Evolutionary conservation across 2,329 filamentous ascomycete species (phyloP), one percentile per base, ranked within the genome.

Genomic region (Paecilomyces sp.): DNA sequence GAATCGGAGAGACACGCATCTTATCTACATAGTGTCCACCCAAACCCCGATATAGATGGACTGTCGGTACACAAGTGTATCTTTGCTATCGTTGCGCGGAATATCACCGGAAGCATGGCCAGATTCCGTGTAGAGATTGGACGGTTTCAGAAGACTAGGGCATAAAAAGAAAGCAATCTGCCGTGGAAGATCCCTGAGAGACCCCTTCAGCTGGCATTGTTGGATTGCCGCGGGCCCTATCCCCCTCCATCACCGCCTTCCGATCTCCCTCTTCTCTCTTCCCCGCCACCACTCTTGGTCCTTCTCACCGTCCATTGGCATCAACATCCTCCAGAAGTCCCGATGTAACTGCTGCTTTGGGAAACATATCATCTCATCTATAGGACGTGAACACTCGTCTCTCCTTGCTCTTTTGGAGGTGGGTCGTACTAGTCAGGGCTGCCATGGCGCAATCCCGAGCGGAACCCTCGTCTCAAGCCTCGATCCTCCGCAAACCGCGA

Each of bases 401-500:
- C 24, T 15, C 51, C 8, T 25, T 15, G 13, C 51, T 3, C 5
- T 25, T 28, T n/a, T 30, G 11, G 24, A 13, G 22, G 51, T 53
- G 51, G 51, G 51, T 30, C 51, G 51, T 8, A 30, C 24, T 28
- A 53, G 25, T 24, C 22, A 53, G 50, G 22, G 22, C 22, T 15
- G 51, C 53, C 59, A 56, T 54, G 59, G 47, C 36, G 54, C 58
- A 55, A 59, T 63, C 64, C 61, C 41, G 57, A 24, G 41, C 36
- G 36, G 36, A 47, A 47, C 36, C 36, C 36, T 41, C 36, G 36
- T 41, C 36, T 41, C 13, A 1, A 41, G 36, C 13, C 41, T 47
- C n/a, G 15, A 47, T 47, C 41, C 41, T 53, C 51, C 51, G 12
- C 51, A 53, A 25, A 53, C 47, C 15, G 22, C 47, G 47, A 53